phyloP scores from a whole-genome alignment of 257 asterid species.

The Fraxinus anomala region DNA sequence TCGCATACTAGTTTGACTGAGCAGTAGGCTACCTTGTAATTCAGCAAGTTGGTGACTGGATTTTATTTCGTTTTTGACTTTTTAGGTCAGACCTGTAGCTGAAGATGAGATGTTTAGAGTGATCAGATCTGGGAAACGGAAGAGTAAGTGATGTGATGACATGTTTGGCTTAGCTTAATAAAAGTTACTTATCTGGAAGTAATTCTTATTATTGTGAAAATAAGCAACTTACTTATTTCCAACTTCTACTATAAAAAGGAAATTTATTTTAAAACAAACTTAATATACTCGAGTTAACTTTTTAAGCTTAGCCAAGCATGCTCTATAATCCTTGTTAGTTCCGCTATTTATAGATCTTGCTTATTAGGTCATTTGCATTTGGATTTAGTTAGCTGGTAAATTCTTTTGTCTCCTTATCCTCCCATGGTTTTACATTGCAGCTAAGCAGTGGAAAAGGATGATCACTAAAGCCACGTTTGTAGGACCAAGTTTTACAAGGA shows the following conservation, averaged over 20 bases:
- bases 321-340: neutral
- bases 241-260: neutral
- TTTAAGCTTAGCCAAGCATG: neutral
- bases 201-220: neutral
- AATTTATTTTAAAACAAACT: no score
- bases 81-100: constrained; percentile 90
- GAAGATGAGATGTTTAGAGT: constrained; percentile 99
- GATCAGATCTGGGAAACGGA: constrained; percentile 89
- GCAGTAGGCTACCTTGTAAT: constrained; percentile 17
- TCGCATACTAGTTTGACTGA: neutral
- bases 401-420: neutral
- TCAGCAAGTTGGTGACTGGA: constrained; percentile 6
- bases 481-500: constrained; percentile 89
- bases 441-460: constrained; percentile 99
- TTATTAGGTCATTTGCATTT: neutral
- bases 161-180: neutral
- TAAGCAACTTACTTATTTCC: neutral
- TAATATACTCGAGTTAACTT: neutral
- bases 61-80: constrained; percentile 19
- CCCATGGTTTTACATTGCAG: constrained; percentile 45
- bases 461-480: constrained; percentile 93
- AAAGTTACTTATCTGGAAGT: neutral
- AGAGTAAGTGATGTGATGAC: constrained; percentile 59
- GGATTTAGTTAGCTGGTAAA: neutral
- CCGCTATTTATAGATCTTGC: neutral